A percentile compares a stretch with the other conserved stretches of the same genome.
Conservation (phyloP, 2,329 filamentous ascomycete genomes). For the Alternaria tenuissima region DNA sequence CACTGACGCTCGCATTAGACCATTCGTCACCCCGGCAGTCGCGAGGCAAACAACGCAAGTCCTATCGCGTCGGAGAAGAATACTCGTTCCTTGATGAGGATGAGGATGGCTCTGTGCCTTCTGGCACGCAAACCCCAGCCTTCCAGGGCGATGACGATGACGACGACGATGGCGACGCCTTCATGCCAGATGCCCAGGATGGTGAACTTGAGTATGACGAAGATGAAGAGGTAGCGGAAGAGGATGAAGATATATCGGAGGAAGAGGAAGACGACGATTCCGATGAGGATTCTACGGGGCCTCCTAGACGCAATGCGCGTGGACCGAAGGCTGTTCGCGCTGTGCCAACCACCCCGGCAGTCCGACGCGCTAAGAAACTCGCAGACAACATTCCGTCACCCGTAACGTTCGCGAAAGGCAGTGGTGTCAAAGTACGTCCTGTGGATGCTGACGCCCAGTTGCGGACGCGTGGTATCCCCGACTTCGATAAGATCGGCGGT, state of each 20-base stretch:
- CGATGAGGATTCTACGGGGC: conserved; percentile 21
- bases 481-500: conserved; percentile 43
- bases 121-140: conserved; percentile 18
- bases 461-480: conserved; percentile 39
- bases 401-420: conserved; percentile 23
- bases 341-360: conserved; percentile 2
- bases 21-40: conserved; percentile 31
- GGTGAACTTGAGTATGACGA: conserved; percentile 47
- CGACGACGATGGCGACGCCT: conserved; percentile 35
- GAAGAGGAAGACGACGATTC: conserved; percentile 27
- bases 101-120: conserved; percentile 21
- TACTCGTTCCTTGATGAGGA: conserved; percentile 36
- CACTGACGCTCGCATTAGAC: conserved; percentile 16
- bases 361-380: conserved; percentile 11
- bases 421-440: conserved; percentile 22
- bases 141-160: conserved; percentile 19
- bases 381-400: conserved; percentile 16
- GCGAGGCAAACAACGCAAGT: conserved; percentile 27
- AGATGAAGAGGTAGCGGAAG: conserved; percentile 36
- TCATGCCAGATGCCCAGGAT: conserved; percentile 35
- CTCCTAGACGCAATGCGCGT: conserved; percentile 11
- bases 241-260: conserved; percentile 19
- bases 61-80: conserved; percentile 33
- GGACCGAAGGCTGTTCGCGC: conserved; percentile 16
- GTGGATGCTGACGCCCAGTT: conserved; percentile 23